Evolutionary conservation across 2,329 filamentous ascomycete genomes (phyloP).

Genomic region (Colletotrichum sp.): DNA sequence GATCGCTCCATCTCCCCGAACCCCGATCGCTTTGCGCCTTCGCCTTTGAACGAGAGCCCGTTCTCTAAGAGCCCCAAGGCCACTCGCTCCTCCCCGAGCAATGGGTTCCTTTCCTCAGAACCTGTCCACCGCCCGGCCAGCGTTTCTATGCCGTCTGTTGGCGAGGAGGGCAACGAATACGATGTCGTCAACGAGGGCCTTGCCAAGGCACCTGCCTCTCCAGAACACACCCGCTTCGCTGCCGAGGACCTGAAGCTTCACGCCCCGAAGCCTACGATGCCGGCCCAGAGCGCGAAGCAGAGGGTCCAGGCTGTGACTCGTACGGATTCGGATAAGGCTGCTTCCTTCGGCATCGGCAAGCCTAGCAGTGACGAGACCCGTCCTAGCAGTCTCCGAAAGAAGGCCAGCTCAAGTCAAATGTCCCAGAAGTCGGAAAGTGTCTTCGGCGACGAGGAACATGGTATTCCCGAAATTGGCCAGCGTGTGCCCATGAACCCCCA

Average conservation of each 20-base stretch:
- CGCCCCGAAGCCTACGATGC: constrained; percentile 86
- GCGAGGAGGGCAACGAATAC: constrained; percentile 91
- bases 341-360: constrained; percentile 82
- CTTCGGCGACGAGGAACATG: constrained; percentile 72
- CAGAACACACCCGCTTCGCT: constrained; percentile 79
- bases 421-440: constrained; percentile 43
- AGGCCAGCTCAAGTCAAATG: constrained; percentile 61
- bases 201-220: constrained; percentile 46
- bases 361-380: constrained; percentile 59
- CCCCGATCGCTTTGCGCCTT: constrained; percentile 81
- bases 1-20: constrained; percentile 81
- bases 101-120: constrained; percentile 38
- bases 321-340: constrained; percentile 88
- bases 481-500: constrained; percentile 93
- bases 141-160: constrained; percentile 82
- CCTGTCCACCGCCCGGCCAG: constrained; percentile 70
- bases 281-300: constrained; percentile 80
- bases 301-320: constrained; percentile 84
- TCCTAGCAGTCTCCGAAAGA: constrained; percentile 56
- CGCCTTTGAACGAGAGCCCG: constrained; percentile 78
- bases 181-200: constrained; percentile 60
- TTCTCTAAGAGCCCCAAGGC: constrained; percentile 54
- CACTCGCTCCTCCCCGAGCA: constrained; percentile 38
- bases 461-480: constrained; percentile 90
- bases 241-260: constrained; percentile 84